phyloP scores from a whole-genome alignment of 1,139 yeast species.

The Torulaspora pretoriensis region DNA sequence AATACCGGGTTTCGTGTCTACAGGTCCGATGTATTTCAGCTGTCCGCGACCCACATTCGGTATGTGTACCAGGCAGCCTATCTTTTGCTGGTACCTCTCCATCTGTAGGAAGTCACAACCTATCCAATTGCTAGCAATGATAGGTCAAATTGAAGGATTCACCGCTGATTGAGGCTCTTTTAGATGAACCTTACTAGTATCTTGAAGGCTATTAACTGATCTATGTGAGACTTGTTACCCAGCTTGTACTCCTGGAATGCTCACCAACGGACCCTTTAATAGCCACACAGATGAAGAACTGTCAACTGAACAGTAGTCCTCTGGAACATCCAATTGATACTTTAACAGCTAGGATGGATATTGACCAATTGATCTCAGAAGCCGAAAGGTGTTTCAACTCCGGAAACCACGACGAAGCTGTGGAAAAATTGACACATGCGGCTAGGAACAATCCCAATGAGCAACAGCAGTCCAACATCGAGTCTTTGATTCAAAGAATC shows the following conservation, averaged over 20 bases:
- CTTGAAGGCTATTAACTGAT: background rate
- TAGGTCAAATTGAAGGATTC: background rate
- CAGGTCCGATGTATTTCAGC: constrained; percentile 67
- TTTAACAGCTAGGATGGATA: constrained; percentile 12
- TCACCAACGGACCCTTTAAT: background rate
- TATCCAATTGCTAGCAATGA: background rate
- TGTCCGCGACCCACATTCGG: constrained; percentile 49
- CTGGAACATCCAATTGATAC: background rate
- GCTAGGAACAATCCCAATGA: constrained; percentile 27
- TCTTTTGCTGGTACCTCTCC: constrained; percentile 27
- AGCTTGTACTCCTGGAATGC: background rate
- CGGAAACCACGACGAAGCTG: constrained; percentile 31
- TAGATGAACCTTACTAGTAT: background rate
- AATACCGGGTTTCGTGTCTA: constrained; percentile 68
- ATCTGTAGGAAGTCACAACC: constrained; percentile 7
- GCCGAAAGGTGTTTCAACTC: constrained; percentile 26
- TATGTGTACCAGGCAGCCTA: constrained; percentile 33
- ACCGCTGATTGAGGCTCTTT: background rate
- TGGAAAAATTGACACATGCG: constrained; percentile 29
- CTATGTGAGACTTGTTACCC: background rate
- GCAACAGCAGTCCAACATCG: constrained; percentile 27
- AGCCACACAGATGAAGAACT: background rate
- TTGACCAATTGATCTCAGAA: constrained; percentile 20
- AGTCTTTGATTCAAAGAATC: constrained; percentile 23
- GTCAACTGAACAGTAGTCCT: background rate